Conservation (phyloP, 352 stramenopile species). For the Pythium plurisporium region DNA sequence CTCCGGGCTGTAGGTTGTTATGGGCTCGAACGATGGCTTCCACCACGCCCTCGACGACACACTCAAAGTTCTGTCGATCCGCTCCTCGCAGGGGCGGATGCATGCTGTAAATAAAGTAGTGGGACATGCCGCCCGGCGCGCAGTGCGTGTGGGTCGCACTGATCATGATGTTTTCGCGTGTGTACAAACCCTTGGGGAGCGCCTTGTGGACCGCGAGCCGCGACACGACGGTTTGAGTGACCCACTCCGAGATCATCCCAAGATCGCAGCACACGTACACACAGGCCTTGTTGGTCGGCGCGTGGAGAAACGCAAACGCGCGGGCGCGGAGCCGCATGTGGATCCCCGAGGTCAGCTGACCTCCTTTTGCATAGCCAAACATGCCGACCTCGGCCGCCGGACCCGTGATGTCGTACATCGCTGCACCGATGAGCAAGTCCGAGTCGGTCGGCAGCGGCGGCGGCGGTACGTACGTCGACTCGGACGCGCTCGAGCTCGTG, state of each 20-base stretch:
- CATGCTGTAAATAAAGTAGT: constrained; percentile 91
- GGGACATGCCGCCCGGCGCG: constrained; percentile 83
- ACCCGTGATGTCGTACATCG: constrained; percentile 84
- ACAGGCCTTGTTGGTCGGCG: constrained; percentile 28
- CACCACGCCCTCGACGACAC: constrained; percentile 86
- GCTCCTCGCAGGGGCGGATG: constrained; percentile 69
- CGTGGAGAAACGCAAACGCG: constrained; percentile 72
- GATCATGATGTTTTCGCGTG: constrained; percentile 79
- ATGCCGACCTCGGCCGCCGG: constrained; percentile 81
- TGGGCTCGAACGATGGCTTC: constrained; percentile 76
- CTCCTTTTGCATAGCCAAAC: constrained; percentile 83
- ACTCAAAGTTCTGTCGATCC: constrained; percentile 86
- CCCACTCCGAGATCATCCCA: constrained; percentile 86
- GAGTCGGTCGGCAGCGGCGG: constrained; percentile 15
- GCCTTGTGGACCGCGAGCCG: constrained; percentile 47
- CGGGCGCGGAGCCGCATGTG: constrained; percentile 83
- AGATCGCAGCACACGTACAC: constrained; percentile 88
- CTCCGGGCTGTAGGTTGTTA: constrained; percentile 57
- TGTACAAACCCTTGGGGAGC: constrained; percentile 45
- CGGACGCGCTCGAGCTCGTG: constrained; percentile 16
- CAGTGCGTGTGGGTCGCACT: constrained; percentile 92
- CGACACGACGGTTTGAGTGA: constrained; percentile 76
- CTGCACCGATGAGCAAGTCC: constrained; percentile 55
- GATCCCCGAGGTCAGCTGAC: constrained; percentile 74
- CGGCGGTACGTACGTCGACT: constrained; percentile 2